These are phyloP conservation scores for Trypanosoma cruzi DNA, from an alignment of 208 protist species.

Conservation along the genomic window DNA sequence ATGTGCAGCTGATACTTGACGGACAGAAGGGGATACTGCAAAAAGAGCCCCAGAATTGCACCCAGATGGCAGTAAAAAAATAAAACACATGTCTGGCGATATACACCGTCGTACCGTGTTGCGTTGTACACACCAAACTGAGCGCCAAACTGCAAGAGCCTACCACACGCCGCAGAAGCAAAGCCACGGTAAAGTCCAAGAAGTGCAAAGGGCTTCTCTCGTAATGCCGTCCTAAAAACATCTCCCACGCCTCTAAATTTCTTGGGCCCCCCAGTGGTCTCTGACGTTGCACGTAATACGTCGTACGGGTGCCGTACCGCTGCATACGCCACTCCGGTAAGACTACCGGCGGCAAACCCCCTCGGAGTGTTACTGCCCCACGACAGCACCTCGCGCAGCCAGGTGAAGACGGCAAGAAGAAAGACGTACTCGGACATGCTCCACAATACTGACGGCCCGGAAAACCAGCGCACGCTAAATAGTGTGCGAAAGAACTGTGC, in stretches of 20 bases:
- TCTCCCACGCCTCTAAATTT: constrained; percentile 55
- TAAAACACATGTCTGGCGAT: constrained; percentile 52
- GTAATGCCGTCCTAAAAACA: constrained; percentile 62
- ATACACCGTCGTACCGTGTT: constrained; percentile 71
- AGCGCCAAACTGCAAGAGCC: constrained; percentile 43
- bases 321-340: constrained; percentile 49
- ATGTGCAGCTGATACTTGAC: constrained; percentile 63
- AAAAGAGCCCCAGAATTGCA: constrained; percentile 43
- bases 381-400: constrained; percentile 32
- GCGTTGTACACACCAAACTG: constrained; percentile 86
- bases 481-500: constrained; percentile 76
- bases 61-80: constrained; percentile 80
- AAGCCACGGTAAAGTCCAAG: constrained; percentile 64
- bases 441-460: constrained; percentile 44
- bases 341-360: constrained; percentile 66
- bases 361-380: background rate
- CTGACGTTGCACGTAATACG: constrained; percentile 73
- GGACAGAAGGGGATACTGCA: constrained; percentile 75
- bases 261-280: constrained; percentile 35
- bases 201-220: constrained; percentile 56
- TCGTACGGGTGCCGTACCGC: constrained; percentile 72
- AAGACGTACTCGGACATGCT: constrained; percentile 41
- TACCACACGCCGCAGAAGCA: constrained; percentile 29
- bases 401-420: constrained; percentile 43
- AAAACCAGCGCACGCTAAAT: constrained; percentile 67